Conservation (phyloP, 2,329 filamentous ascomycete species). For the Verticillium alfalfae region DNA sequence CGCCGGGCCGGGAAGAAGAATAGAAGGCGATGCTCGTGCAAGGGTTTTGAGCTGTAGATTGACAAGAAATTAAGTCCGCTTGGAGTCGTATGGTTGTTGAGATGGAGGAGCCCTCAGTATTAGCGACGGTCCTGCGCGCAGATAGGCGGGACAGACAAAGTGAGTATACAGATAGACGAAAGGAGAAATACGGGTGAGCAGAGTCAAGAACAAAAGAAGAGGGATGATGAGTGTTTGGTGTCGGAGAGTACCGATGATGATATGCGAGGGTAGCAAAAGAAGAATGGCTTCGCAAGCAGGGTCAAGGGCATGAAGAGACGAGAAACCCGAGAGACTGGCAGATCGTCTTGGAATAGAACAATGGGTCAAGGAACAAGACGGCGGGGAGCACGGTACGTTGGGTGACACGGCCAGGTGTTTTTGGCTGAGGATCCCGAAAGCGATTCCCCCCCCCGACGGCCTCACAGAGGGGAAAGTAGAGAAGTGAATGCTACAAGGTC, state of each 20-base stretch:
- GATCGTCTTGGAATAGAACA: neutral
- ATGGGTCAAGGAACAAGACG: neutral
- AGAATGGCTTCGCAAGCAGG: neutral
- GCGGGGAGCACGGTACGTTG: neutral
- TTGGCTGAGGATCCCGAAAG: neutral
- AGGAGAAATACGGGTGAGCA: neutral
- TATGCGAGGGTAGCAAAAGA: neutral
- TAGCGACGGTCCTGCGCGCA: neutral
- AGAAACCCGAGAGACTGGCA: neutral
- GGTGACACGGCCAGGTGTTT: neutral
- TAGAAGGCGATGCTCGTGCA: neutral
- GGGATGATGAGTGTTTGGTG: neutral
- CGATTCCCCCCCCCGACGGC: neutral
- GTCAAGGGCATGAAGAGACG: neutral
- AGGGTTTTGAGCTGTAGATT: neutral
- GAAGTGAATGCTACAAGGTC: neutral
- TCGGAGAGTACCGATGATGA: neutral
- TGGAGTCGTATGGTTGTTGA: neutral
- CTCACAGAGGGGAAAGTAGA: neutral
- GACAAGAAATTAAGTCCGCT: neutral
- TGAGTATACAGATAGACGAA: neutral
- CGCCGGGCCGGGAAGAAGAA: neutral
- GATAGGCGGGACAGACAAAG: neutral
- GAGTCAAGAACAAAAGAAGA: neutral
- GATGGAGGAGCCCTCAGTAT: neutral